A percentile compares a stretch with the other conserved stretches of the same genome.
Conservation (phyloP, 768 basidiomycete species). For the Russula foetens region DNA sequence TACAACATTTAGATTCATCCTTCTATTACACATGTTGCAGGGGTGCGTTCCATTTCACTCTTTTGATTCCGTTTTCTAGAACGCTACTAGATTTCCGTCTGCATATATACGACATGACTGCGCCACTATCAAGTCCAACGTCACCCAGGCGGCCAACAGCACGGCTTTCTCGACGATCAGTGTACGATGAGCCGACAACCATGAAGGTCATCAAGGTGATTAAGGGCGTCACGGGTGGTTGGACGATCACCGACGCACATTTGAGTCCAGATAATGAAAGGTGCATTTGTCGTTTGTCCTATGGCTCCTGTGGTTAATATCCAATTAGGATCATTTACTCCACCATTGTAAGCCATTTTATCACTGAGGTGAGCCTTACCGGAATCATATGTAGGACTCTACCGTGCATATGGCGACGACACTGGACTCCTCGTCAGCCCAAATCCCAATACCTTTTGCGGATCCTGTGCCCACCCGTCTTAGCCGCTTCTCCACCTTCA, state of each 20-base stretch:
- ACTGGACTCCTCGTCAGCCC: constrained; percentile 49
- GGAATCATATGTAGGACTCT: constrained; percentile 41
- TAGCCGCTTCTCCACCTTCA: constrained; percentile 32
- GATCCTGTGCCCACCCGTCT: constrained; percentile 23
- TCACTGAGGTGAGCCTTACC: constrained; percentile 1
- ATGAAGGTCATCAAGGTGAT: constrained; percentile 55
- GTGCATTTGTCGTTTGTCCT: constrained; percentile 29
- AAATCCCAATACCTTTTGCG: constrained; percentile 49
- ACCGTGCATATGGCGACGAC: constrained; percentile 71
- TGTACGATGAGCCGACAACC: constrained; percentile 39
- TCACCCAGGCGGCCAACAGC: constrained; percentile 5
- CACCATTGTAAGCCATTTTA: constrained; percentile 53
- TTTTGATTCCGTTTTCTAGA: background rate
- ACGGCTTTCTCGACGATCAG: constrained; percentile 20
- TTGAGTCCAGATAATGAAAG: constrained; percentile 84
- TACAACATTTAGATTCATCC: constrained; percentile 52
- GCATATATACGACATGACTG: constrained; percentile 77
- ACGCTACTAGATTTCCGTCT: constrained; percentile 67
- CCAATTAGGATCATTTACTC: constrained; percentile 79
- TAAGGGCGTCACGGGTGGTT: constrained; percentile 65
- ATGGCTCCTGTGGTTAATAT: constrained; percentile 1
- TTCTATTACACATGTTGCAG: constrained; percentile 93
- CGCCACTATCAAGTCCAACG: constrained; percentile 31
- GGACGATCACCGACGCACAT: constrained; percentile 96
- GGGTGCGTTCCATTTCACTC: constrained; percentile 35